Percentiles rank a stretch among this genome's conserved stretches.
These are phyloP conservation scores for Fusarium protoensiforme DNA, from an alignment of 2,329 filamentous ascomycete species.

Conservation along the genomic window DNA sequence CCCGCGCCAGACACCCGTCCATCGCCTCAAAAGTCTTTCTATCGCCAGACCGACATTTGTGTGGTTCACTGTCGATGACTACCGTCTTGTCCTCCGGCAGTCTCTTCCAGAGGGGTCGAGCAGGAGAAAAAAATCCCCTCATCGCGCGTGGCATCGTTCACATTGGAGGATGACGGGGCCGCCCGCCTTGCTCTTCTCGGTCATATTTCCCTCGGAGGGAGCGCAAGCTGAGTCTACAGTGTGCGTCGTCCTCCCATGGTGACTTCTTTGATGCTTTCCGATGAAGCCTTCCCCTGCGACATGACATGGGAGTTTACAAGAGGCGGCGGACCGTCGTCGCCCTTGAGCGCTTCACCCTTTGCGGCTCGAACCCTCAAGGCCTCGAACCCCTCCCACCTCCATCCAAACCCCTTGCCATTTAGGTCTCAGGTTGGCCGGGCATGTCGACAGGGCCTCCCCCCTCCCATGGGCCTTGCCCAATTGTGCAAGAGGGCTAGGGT, in stretches of 20 bases:
- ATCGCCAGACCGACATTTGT: conserved; percentile 41
- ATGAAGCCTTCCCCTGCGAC: conserved; percentile 12
- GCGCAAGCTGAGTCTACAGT: conserved; percentile 12
- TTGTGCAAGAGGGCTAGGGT: conserved; percentile 11
- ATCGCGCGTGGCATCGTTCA: neutral
- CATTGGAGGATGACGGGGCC: conserved; percentile 1
- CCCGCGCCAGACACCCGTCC: conserved; percentile 29
- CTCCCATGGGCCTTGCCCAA: conserved; percentile 10
- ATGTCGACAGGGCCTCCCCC: conserved; percentile 21
- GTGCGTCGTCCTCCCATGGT: conserved; percentile 4
- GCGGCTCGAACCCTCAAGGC: conserved; percentile 5
- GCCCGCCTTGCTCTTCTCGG: conserved; percentile 17
- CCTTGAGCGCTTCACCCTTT: conserved; percentile 29
- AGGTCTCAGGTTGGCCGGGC: conserved; percentile 40
- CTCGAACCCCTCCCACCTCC: conserved; percentile 15
- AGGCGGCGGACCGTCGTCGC: conserved; percentile 21
- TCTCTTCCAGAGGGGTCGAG: neutral
- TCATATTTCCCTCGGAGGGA: conserved; percentile 6
- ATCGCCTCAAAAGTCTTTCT: conserved; percentile 26
- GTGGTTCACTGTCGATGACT: conserved; percentile 13
- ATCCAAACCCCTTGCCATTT: conserved; percentile 32
- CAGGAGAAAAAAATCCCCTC: neutral
- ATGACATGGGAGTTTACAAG: conserved; percentile 40
- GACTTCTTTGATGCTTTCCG: conserved; percentile 3
- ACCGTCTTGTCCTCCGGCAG: conserved; percentile 17